Conservation (phyloP, 768 basidiomycete genomes). For the Cubamyces sp. region DNA sequence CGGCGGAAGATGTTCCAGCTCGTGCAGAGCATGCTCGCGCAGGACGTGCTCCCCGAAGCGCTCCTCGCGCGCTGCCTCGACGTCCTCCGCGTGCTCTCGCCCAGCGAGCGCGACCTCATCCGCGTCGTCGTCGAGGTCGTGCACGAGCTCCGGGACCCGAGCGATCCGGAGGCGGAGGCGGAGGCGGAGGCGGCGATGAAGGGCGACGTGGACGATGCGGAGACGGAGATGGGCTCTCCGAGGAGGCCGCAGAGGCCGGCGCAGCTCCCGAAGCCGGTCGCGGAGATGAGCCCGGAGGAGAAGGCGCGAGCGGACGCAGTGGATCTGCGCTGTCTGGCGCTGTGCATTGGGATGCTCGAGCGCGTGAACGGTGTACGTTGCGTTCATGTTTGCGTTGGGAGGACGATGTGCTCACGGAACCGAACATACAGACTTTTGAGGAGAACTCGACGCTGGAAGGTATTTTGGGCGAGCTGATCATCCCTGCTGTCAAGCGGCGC, state of each 20-base stretch:
- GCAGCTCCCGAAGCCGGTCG: conserved; percentile 37
- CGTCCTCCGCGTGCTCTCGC: conserved; percentile 71
- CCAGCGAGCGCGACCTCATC: conserved; percentile 83
- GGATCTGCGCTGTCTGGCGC: conserved; percentile 73
- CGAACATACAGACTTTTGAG: conserved; percentile 49
- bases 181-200: conserved; percentile 32
- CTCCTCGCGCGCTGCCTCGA: conserved; percentile 81
- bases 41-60: conserved; percentile 66
- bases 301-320: conserved; percentile 59
- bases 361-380: conserved; percentile 77
- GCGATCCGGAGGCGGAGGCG: conserved; percentile 43
- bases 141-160: conserved; percentile 71
- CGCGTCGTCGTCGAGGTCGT: conserved; percentile 88
- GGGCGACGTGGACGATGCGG: conserved; percentile 36
- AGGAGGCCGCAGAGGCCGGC: conserved; percentile 13
- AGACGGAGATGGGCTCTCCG: conserved; percentile 36
- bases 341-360: conserved; percentile 86
- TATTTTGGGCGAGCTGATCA: conserved; percentile 76
- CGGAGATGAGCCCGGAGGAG: conserved; percentile 62
- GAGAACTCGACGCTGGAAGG: conserved; percentile 76
- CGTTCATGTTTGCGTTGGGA: too few relatives aligned
- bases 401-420: background rate
- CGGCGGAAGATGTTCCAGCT: conserved; percentile 85
- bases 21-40: conserved; percentile 86
- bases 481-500: conserved; percentile 89